Percentiles rank a stretch among this genome's conserved stretches.
Conservation (phyloP, 1,139 yeast genomes). For the Nakaseomyces bracarensis region DNA sequence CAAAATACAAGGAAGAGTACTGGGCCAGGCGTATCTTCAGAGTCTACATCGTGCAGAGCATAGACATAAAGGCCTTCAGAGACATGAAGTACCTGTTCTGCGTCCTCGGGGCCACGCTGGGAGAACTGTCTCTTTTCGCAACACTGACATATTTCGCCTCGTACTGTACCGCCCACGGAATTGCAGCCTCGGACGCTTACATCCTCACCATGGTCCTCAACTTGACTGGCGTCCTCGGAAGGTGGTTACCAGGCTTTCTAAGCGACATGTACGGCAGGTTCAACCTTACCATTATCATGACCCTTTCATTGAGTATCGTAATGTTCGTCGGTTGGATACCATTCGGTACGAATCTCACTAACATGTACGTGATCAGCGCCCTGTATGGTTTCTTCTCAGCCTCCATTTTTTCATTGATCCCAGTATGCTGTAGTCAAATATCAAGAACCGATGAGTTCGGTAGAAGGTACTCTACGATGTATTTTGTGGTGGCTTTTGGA, state of each 20-base stretch:
- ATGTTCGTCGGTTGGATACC: constrained; percentile 45
- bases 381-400: constrained; percentile 48
- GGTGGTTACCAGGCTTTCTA: constrained; percentile 42
- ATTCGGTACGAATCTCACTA: constrained; percentile 33
- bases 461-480: constrained; percentile 60
- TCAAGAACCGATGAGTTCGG: constrained; percentile 60
- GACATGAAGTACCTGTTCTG: constrained; percentile 36
- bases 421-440: constrained; percentile 51
- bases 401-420: constrained; percentile 41
- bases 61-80: constrained; percentile 40
- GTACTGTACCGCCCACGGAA: constrained; percentile 41
- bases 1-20: constrained; percentile 17
- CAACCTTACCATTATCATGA: constrained; percentile 41
- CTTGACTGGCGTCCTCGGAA: constrained; percentile 43
- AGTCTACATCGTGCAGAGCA: constrained; percentile 28
- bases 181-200: constrained; percentile 38
- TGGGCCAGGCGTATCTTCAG: constrained; percentile 13
- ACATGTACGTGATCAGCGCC: constrained; percentile 41
- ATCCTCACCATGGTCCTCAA: constrained; percentile 42
- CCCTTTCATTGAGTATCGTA: constrained; percentile 34
- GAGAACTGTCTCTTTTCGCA: constrained; percentile 38
- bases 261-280: constrained; percentile 47
- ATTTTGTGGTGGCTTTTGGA: constrained; percentile 54
- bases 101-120: constrained; percentile 38
- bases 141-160: constrained; percentile 43